Conservation (phyloP, 1,139 yeast species). For the Scheffersomyces cryptocercus region DNA sequence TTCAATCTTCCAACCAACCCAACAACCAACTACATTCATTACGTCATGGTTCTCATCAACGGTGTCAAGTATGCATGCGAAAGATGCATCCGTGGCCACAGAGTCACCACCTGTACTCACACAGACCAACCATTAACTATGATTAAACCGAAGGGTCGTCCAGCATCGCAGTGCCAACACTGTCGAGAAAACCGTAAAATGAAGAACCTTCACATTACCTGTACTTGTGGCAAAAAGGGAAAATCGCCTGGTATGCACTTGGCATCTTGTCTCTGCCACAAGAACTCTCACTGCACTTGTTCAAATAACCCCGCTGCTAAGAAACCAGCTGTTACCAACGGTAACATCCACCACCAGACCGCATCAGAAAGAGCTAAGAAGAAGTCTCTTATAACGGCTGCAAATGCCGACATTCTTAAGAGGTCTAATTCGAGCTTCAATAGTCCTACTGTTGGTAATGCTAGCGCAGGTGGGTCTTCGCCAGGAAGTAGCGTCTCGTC, state of each 20-base stretch:
- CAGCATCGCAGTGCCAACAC: constrained; percentile 87
- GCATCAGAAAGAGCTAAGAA: constrained; percentile 31
- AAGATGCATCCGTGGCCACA: constrained; percentile 92
- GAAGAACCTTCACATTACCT: constrained; percentile 68
- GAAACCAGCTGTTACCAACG: constrained; percentile 6
- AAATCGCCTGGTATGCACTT: constrained; percentile 46
- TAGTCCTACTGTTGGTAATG: background rate
- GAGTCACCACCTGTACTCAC: constrained; percentile 92
- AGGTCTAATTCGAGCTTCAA: constrained; percentile 16
- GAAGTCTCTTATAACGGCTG: constrained; percentile 24
- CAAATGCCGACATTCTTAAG: constrained; percentile 21
- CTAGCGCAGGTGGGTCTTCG: background rate
- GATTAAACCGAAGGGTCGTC: constrained; percentile 96
- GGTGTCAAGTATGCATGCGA: constrained; percentile 97
- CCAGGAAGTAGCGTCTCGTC: constrained; percentile 1
- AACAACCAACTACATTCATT: too few species aligned
- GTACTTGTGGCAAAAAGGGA: constrained; percentile 69
- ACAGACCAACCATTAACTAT: constrained; percentile 86
- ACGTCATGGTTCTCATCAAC: constrained; percentile 75
- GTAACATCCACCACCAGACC: constrained; percentile 15
- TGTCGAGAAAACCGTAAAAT: constrained; percentile 79
- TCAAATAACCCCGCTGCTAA: constrained; percentile 29
- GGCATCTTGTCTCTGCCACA: constrained; percentile 58
- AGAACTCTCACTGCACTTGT: constrained; percentile 62
- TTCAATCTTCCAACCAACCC: too few species aligned